phyloP scores from a whole-genome alignment of 2,329 filamentous ascomycete genomes.

The Fonsecaea erecta region DNA sequence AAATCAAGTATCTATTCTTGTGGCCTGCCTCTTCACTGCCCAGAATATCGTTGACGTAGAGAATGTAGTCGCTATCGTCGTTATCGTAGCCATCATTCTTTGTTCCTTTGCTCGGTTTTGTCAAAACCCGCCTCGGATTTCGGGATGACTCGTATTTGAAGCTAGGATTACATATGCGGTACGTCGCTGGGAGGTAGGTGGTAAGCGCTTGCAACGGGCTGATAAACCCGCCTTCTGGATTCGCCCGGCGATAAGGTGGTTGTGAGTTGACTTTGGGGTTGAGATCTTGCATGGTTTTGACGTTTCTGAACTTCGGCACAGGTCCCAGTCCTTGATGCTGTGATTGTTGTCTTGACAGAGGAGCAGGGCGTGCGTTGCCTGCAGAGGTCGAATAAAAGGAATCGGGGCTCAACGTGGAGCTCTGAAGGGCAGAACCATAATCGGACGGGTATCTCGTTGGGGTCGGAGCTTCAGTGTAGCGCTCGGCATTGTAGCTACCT shows the following conservation, averaged over 20 bases:
- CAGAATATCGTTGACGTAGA: constrained; percentile 98
- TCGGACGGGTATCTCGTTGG: constrained; percentile 55
- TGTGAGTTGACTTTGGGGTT: constrained; percentile 83
- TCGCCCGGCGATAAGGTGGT: constrained; percentile 87
- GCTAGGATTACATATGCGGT: constrained; percentile 94
- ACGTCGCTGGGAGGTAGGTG: constrained; percentile 88
- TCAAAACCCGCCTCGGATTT: constrained; percentile 92
- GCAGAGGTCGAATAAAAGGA: constrained; percentile 74
- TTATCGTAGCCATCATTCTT: constrained; percentile 99
- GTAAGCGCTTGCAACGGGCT: constrained; percentile 96
- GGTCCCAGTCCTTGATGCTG: constrained; percentile 60
- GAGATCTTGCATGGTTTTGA: constrained; percentile 73
- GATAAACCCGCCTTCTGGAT: constrained; percentile 96
- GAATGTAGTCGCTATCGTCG: constrained; percentile 97
- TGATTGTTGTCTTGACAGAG: constrained; percentile 52
- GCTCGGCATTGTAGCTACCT: constrained; percentile 46
- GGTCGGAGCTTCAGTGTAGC: constrained; percentile 36
- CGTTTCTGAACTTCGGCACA: constrained; percentile 85
- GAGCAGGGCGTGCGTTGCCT: constrained; percentile 56
- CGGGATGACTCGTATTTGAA: constrained; percentile 99
- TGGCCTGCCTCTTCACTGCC: constrained; percentile 97
- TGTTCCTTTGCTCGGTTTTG: constrained; percentile 95
- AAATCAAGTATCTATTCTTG: constrained; percentile 97
- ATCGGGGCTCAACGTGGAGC: constrained; percentile 66
- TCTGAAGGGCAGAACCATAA: constrained; percentile 75